Conservation (phyloP, 805 yeast genomes). For the Candida endomychidarum region DNA sequence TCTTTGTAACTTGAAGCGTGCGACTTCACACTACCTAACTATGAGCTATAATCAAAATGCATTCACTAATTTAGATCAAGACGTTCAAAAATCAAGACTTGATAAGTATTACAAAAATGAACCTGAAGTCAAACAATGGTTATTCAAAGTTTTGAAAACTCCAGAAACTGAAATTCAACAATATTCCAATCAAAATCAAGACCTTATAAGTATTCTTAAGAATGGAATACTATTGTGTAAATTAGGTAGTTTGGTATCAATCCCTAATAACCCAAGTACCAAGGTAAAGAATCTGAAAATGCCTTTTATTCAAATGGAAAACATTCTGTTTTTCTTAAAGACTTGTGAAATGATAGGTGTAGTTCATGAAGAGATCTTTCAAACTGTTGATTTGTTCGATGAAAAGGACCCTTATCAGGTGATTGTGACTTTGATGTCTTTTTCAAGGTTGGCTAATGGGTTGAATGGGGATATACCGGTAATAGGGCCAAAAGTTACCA, state of each 20-base stretch:
- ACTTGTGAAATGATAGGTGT: conserved; percentile 66
- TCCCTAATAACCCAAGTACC: conserved; percentile 31
- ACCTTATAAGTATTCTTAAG: conserved; percentile 55
- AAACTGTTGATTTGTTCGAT: conserved; percentile 75
- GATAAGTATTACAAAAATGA: conserved; percentile 49
- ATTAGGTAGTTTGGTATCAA: conserved; percentile 27
- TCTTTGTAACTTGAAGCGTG: background rate
- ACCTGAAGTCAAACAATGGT: conserved; percentile 54
- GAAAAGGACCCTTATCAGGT: conserved; percentile 75
- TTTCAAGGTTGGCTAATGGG: conserved; percentile 66
- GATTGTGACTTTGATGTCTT: conserved; percentile 67
- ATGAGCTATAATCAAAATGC: conserved; percentile 20
- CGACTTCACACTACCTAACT: background rate
- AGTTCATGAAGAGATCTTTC: conserved; percentile 79
- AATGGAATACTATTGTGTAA: conserved; percentile 52
- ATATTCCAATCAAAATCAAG: conserved; percentile 27
- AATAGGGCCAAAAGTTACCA: conserved; percentile 44
- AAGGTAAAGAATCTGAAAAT: conserved; percentile 61
- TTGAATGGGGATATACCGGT: conserved; percentile 25
- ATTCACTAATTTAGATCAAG: conserved; percentile 61
- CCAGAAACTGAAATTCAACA: conserved; percentile 14
- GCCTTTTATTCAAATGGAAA: conserved; percentile 84
- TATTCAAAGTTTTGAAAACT: conserved; percentile 34
- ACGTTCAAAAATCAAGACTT: conserved; percentile 49
- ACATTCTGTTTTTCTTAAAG: conserved; percentile 67